phyloP scores from a whole-genome alignment of 2,329 filamentous ascomycete genomes.

The Colletotrichum sp. region DNA sequence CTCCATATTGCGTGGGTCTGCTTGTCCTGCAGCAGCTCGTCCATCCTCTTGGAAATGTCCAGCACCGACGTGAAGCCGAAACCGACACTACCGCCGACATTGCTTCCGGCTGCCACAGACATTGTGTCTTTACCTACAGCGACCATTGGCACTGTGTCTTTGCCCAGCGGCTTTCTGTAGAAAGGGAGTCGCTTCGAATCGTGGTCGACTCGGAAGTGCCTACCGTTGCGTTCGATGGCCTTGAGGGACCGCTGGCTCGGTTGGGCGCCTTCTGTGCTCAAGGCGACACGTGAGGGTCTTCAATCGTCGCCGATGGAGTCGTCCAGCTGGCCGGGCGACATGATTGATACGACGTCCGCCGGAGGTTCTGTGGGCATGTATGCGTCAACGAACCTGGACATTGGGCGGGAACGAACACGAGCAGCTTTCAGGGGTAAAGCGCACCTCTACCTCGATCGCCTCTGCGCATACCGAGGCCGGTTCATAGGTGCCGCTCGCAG shows the following conservation, averaged over 20 bases:
- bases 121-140: background rate
- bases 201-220: background rate
- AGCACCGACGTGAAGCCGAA: background rate
- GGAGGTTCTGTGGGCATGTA: background rate
- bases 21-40: background rate
- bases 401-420: background rate
- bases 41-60: background rate
- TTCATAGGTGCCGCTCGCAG: background rate
- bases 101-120: background rate
- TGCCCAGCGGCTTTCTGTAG: background rate
- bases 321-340: background rate
- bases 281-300: background rate
- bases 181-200: background rate
- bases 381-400: fast-evolving
- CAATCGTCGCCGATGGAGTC: background rate
- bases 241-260: fast-evolving
- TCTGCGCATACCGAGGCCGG: background rate
- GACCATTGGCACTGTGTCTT: background rate
- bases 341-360: background rate
- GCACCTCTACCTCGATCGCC: background rate
- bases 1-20: background rate
- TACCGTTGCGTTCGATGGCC: fast-evolving
- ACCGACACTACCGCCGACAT: background rate
- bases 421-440: background rate
- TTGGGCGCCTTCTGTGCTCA: background rate